Base-by-base conservation (phyloP, 2,329 filamentous ascomycete genomes). In the Sporothrix brasiliensis region DNA sequence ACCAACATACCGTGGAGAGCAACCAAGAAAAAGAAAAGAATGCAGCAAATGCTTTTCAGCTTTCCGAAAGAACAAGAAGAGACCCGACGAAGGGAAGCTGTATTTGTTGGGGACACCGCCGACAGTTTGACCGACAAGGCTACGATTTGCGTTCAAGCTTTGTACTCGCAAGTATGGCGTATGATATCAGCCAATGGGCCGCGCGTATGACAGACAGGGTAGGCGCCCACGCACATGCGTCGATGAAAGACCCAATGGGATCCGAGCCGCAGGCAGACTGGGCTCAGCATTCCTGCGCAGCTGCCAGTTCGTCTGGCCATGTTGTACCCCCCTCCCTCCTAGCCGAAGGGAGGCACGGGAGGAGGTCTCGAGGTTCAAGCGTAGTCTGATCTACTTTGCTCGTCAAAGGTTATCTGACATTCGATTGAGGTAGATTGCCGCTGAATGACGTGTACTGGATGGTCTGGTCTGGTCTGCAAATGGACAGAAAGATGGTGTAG, bases 1-100 rank as follows among this genome's bases (percentile, higher is more conserved):
- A 63, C 58, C 58, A 63, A 63, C 39, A 27, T 6, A 16, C 39
- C 11, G n/a, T 16, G 21, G 58, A 47, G 13, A 27, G 44, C 58
- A 63, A 63, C 4, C 6, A 63, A 44, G 34, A 61, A 61, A 61
- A 61, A 61, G 56, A 21, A 63, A 61, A 24, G 58, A 21, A 63
- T 47, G 11, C n/a, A 61, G 34, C 6, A 34, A 34, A 34, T 6
- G 34, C n/a, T 47, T 63, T 63, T 47, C 58, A 63, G 58, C 58
- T 63, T 27, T 63, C 39, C 30, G 34, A 61, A 61, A 61, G 39
- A 63, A 63, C 6, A 21, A 47, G 39, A 11, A 19, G 39, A n/a
- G n/a, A 6, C 27, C 5, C n/a, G 47, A 1, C 30, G 14, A 30
- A 11, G 56, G n/a, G 56, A n/a, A 24, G 11, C 11, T 5, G 21